These are phyloP conservation scores for Rhynchospora pubera DNA, from an alignment of 176 grass and related monocot species.

Conservation along the genomic window DNA sequence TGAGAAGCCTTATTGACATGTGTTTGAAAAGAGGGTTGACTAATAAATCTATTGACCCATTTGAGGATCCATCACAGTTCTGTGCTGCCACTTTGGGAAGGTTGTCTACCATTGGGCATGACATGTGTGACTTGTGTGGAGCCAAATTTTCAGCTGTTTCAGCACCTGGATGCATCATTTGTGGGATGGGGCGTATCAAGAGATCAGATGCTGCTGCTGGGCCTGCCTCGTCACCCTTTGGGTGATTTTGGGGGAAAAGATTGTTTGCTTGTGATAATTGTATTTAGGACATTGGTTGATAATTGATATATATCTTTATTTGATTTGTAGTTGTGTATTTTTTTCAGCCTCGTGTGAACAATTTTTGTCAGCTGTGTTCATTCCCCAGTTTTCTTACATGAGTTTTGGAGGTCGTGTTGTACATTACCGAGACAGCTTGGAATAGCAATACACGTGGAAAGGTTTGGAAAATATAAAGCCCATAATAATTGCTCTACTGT, in stretches of 20 bases:
- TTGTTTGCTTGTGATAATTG: slow-evolving; percentile 8
- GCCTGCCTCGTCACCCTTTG: slow-evolving; percentile 75
- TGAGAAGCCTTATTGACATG: slow-evolving; percentile 93
- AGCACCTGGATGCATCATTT: slow-evolving; percentile 74
- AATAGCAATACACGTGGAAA: not conserved
- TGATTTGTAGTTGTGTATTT: not conserved
- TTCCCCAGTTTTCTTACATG: not conserved
- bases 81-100: slow-evolving; percentile 87
- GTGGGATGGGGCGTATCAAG: slow-evolving; percentile 99
- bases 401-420: not conserved
- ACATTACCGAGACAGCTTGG: not conserved
- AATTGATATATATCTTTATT: slow-evolving; percentile 5
- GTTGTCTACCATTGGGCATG: slow-evolving; percentile 79
- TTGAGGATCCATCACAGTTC: slow-evolving; percentile 93
- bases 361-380: not conserved
- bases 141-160: slow-evolving; percentile 93
- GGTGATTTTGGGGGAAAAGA: slow-evolving; percentile 18
- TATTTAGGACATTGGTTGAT: slow-evolving; percentile 14
- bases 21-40: slow-evolving; percentile 62
- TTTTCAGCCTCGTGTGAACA: not conserved
- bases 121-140: slow-evolving; percentile 86
- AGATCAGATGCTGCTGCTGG: slow-evolving; percentile 67
- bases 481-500: not conserved
- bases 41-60: slow-evolving; percentile 94
- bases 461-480: not conserved